These are phyloP conservation scores for Passalora sequoiae DNA, from an alignment of 2,329 filamentous ascomycete species.

Conservation along the genomic window DNA sequence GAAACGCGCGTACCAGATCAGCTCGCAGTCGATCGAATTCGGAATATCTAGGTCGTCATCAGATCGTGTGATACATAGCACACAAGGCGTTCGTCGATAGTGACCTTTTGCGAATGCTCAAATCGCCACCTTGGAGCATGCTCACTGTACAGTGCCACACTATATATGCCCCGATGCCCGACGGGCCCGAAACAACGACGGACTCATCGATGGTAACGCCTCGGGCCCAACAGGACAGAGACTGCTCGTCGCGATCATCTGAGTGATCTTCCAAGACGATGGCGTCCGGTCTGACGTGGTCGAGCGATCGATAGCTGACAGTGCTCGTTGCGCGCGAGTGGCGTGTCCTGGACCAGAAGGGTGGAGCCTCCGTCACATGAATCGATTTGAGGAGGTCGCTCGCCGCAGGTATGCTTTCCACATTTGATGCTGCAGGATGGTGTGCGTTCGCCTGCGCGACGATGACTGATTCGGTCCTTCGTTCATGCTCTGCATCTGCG, in stretches of 20 bases:
- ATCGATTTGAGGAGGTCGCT: slow-evolving; percentile 5
- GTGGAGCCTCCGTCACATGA: slow-evolving; percentile 35
- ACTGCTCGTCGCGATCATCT: slow-evolving; percentile 52
- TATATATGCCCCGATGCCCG: slow-evolving; percentile 77
- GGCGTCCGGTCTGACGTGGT: slow-evolving; percentile 32
- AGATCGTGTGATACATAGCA: slow-evolving; percentile 4
- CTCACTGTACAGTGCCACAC: slow-evolving; percentile 89
- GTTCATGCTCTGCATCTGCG: neutral
- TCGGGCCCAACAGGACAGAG: slow-evolving; percentile 57
- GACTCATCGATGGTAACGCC: slow-evolving; percentile 59
- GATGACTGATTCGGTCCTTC: neutral
- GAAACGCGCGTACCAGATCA: slow-evolving; percentile 73
- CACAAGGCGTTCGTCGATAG: slow-evolving; percentile 5
- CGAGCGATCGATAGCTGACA: slow-evolving; percentile 33
- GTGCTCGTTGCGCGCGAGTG: slow-evolving; percentile 38
- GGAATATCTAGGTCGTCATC: slow-evolving; percentile 61
- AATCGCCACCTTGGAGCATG: slow-evolving; percentile 60
- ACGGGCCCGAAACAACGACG: slow-evolving; percentile 55
- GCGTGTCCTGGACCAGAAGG: slow-evolving; percentile 41
- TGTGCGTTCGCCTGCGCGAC: neutral
- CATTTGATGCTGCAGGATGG: neutral
- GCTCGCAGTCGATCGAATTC: slow-evolving; percentile 82
- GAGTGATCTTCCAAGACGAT: slow-evolving; percentile 63
- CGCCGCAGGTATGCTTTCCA: slow-evolving; percentile 7
- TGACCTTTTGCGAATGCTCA: slow-evolving; percentile 48